phyloP scores from a whole-genome alignment of 2,329 filamentous ascomycete genomes.

The Ceratocystis alfenasii region DNA sequence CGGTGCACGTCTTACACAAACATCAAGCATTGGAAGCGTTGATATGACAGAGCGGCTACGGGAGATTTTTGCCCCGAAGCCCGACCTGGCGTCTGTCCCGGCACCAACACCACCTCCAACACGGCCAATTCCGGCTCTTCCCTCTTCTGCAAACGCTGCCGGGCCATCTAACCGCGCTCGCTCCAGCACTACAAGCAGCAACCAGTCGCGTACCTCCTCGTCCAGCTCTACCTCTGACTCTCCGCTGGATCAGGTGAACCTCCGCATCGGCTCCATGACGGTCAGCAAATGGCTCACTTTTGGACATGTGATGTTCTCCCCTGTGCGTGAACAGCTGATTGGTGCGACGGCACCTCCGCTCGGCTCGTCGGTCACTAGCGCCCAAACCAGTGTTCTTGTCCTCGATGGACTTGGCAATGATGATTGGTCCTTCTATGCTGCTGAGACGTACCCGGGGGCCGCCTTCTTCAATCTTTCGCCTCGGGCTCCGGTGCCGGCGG shows the following conservation, averaged over 20 bases:
- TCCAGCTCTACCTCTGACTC: constrained; percentile 43
- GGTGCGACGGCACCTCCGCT: not conserved
- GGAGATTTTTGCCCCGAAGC: constrained; percentile 34
- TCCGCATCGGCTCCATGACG: constrained; percentile 68
- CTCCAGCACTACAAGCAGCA: not conserved
- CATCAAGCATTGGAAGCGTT: constrained; percentile 43
- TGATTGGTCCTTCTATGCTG: constrained; percentile 79
- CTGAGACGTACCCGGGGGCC: constrained; percentile 62
- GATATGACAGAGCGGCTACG: constrained; percentile 44
- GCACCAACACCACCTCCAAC: not conserved
- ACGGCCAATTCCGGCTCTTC: constrained; percentile 2
- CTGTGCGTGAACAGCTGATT: constrained; percentile 40
- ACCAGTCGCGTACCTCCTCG: constrained; percentile 25
- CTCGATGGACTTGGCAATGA: constrained; percentile 77
- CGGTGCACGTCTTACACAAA: constrained; percentile 39
- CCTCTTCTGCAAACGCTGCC: not conserved
- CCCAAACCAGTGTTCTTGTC: constrained; percentile 55
- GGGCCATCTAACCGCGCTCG: not conserved
- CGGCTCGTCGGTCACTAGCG: not conserved
- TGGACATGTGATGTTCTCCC: constrained; percentile 71
- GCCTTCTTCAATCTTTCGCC: constrained; percentile 67
- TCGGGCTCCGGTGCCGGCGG: constrained; percentile 39
- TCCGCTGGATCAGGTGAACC: constrained; percentile 58
- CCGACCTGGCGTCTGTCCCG: constrained; percentile 22
- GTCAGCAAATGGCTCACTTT: constrained; percentile 83